Conservation (phyloP, 2,329 filamentous ascomycete genomes). For the Emmonsiellopsis sp. region DNA sequence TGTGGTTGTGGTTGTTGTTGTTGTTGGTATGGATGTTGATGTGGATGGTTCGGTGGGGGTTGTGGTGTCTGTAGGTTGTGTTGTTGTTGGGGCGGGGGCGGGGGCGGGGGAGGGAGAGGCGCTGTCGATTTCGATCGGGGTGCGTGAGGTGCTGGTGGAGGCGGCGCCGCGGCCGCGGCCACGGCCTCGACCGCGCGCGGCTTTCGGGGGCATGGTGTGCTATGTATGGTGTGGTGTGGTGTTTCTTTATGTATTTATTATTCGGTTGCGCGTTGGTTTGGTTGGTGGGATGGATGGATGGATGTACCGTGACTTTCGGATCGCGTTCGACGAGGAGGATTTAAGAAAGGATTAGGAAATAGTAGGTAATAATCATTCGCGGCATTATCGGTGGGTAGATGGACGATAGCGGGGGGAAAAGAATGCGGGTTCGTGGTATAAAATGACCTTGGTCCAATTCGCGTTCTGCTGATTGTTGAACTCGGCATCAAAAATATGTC, state of each 20-base stretch:
- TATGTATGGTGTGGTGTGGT: not conserved
- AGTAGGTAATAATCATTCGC: too few species aligned
- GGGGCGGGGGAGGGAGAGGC: not conserved
- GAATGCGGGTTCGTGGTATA: too few species aligned
- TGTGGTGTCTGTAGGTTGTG: conserved; percentile 1
- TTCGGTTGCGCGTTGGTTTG: too few species aligned
- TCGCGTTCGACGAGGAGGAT: too few species aligned
- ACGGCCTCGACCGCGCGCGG: not conserved
- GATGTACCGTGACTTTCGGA: not conserved
- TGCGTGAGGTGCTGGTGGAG: not conserved
- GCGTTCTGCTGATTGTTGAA: not conserved
- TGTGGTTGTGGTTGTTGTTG: conserved; percentile 23
- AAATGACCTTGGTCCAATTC: too few species aligned
- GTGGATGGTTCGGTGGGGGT: not conserved
- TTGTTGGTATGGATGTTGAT: conserved; percentile 3
- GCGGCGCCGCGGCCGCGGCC: not conserved
- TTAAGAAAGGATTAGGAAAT: too few species aligned
- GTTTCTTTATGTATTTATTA: not conserved
- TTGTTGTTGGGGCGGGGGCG: conserved; percentile 2
- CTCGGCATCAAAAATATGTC: not conserved
- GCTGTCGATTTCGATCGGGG: not conserved
- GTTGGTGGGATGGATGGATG: not conserved
- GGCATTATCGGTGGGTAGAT: too few species aligned
- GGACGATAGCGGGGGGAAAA: too few species aligned
- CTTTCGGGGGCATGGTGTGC: conserved; percentile 12